Evolutionary conservation across 352 stramenopile species (phyloP).

Genomic region (Pythium guiyangense): DNA sequence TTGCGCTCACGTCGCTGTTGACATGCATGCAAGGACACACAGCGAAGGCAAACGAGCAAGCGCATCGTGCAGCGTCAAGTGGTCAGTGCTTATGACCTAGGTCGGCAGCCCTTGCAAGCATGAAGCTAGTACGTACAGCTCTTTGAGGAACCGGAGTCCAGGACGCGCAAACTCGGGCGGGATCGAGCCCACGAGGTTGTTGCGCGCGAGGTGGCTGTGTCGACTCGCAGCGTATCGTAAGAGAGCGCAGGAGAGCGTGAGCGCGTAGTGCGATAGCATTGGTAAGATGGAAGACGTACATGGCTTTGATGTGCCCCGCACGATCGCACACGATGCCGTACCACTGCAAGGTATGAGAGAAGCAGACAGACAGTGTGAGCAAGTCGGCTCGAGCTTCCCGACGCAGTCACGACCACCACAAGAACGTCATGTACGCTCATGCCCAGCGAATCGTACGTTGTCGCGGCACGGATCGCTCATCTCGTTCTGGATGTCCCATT

Average conservation of each 20-base stretch:
- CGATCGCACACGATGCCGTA: constrained; percentile 59
- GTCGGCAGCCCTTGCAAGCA: no score
- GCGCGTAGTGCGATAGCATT: no score
- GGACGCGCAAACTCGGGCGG: constrained; percentile 44
- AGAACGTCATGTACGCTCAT: no score
- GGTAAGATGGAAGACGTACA: constrained; percentile 35
- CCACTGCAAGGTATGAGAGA: constrained; percentile 46
- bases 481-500: constrained; percentile 66
- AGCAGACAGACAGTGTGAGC: no score
- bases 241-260: no score
- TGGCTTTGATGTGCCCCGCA: constrained; percentile 41
- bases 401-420: no score
- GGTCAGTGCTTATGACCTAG: no score
- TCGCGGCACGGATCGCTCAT: constrained; percentile 57
- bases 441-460: constrained; percentile 12
- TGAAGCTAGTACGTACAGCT: constrained; percentile 37
- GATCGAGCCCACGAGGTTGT: constrained; percentile 61
- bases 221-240: background rate
- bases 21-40: constrained; percentile 9
- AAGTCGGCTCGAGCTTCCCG: no score
- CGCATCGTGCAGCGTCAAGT: background rate
- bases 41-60: no score
- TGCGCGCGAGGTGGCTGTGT: constrained; percentile 37
- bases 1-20: constrained; percentile 59
- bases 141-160: constrained; percentile 38